These are phyloP conservation scores for Cardiospermum halicacabum DNA, from an alignment of 345 rosid genomes.

Conservation along the genomic window DNA sequence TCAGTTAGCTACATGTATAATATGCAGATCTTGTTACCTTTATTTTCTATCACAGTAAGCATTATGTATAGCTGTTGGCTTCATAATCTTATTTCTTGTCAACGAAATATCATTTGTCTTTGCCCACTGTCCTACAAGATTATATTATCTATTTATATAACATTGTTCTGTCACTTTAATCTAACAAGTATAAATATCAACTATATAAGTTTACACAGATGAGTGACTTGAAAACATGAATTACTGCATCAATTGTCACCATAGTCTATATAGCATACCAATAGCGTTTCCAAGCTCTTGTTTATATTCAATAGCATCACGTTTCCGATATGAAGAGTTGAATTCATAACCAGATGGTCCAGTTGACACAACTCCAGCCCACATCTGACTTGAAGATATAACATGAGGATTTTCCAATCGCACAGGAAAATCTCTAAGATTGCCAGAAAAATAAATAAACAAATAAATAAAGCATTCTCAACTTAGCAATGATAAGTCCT, in stretches of 20 bases:
- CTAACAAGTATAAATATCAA: background rate
- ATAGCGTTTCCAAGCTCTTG: slow-evolving; percentile 97
- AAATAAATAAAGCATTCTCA: no score
- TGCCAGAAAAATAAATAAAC: slow-evolving; percentile 16
- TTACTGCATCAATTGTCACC: slow-evolving; percentile 14
- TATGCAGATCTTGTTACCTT: background rate
- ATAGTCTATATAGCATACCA: slow-evolving; percentile 47
- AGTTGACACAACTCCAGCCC: slow-evolving; percentile 87
- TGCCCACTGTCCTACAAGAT: background rate
- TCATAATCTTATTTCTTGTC: background rate
- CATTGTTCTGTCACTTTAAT: background rate
- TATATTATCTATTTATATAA: background rate
- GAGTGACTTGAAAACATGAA: slow-evolving; percentile 10
- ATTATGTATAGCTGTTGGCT: background rate
- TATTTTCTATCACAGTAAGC: background rate
- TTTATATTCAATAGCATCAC: slow-evolving; percentile 82
- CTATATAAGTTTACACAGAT: no score
- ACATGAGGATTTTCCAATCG: slow-evolving; percentile 97
- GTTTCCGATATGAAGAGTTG: slow-evolving; percentile 77
- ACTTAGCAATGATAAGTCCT: slow-evolving; percentile 21
- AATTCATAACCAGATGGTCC: slow-evolving; percentile 81
- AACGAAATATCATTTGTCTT: background rate
- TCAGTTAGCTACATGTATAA: background rate
- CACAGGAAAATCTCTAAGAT: slow-evolving; percentile 78
- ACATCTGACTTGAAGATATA: slow-evolving; percentile 80